Conservation (phyloP, 2,329 filamentous ascomycete species). For the Hirsutella rhossiliensis region DNA sequence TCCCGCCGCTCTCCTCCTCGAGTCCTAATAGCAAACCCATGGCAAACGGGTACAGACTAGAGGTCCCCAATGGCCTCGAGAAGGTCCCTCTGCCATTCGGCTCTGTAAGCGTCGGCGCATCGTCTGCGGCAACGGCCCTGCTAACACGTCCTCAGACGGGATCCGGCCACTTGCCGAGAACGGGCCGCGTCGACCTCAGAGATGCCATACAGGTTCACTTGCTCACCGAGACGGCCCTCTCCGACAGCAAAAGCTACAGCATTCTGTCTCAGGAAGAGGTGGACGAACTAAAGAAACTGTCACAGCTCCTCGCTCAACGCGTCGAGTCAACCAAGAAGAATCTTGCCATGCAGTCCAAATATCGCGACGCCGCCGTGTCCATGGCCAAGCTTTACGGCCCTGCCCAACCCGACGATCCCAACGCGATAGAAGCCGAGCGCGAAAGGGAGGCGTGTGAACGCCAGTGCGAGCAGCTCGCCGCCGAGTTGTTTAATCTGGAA, state of each 20-base stretch:
- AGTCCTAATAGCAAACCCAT: conserved; percentile 35
- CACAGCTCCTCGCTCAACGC: conserved; percentile 57
- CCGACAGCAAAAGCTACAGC: conserved; percentile 75
- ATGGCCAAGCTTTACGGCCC: conserved; percentile 69
- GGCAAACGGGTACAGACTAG: conserved; percentile 46
- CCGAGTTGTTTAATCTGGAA: conserved; percentile 70
- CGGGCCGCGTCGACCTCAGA: conserved; percentile 46
- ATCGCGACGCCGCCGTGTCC: conserved; percentile 83
- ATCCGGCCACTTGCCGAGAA: conserved; percentile 38
- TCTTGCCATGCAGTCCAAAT: conserved; percentile 81
- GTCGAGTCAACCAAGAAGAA: conserved; percentile 74
- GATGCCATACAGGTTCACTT: conserved; percentile 79
- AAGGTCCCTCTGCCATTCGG: conserved; percentile 40
- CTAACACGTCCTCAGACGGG: conserved; percentile 29
- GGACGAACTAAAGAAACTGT: conserved; percentile 82
- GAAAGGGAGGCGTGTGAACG: conserved; percentile 64
- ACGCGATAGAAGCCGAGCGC: conserved; percentile 52
- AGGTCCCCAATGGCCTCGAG: conserved; percentile 16
- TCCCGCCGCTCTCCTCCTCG: conserved; percentile 19
- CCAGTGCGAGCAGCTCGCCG: conserved; percentile 75
- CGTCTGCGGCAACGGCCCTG: neutral
- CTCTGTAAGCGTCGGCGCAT: conserved; percentile 33
- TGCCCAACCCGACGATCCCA: conserved; percentile 36
- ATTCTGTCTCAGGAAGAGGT: conserved; percentile 87
- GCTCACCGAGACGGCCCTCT: conserved; percentile 83